phyloP scores from a whole-genome alignment of 306 rosid species.

The Gastrolobium bilobum region DNA sequence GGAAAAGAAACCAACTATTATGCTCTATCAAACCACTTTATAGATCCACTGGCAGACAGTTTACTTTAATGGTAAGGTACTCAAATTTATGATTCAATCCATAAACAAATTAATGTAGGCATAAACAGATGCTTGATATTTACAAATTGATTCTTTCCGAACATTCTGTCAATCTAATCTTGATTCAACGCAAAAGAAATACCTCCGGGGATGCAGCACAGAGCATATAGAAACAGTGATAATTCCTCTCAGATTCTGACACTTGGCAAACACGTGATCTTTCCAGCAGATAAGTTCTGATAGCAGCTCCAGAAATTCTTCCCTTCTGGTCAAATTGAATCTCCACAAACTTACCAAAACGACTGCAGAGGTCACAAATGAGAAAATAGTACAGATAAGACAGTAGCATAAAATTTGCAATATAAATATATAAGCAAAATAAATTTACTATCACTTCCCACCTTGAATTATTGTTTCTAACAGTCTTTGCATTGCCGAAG shows the following conservation, averaged over 20 bases:
- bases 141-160: constrained; percentile 34
- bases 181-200: constrained; percentile 36
- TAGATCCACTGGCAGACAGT: constrained; percentile 23
- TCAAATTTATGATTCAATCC: constrained; percentile 43
- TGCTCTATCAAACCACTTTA: constrained; percentile 32
- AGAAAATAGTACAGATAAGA: constrained; percentile 42
- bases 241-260: constrained; percentile 98
- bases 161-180: constrained; percentile 37
- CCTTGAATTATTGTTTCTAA: constrained; percentile 98
- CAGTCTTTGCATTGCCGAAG: constrained; percentile 99
- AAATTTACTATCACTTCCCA: constrained; percentile 46
- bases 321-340: constrained; percentile 92
- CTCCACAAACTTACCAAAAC: constrained; percentile 99
- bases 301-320: constrained; percentile 99
- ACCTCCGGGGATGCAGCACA: constrained; percentile 98
- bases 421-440: constrained; percentile 9
- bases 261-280: constrained; percentile 99
- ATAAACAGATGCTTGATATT: constrained; percentile 42
- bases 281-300: constrained; percentile 96
- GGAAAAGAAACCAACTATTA: constrained; percentile 29
- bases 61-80: constrained; percentile 29
- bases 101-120: constrained; percentile 34
- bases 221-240: constrained; percentile 99
- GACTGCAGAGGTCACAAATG: constrained; percentile 68
- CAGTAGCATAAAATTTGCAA: constrained; percentile 39